Evolutionary conservation across 106 monocot genomes (phyloP), one percentile per base, ranked within the genome.

Genomic region (Iris macrosiphon): DNA sequence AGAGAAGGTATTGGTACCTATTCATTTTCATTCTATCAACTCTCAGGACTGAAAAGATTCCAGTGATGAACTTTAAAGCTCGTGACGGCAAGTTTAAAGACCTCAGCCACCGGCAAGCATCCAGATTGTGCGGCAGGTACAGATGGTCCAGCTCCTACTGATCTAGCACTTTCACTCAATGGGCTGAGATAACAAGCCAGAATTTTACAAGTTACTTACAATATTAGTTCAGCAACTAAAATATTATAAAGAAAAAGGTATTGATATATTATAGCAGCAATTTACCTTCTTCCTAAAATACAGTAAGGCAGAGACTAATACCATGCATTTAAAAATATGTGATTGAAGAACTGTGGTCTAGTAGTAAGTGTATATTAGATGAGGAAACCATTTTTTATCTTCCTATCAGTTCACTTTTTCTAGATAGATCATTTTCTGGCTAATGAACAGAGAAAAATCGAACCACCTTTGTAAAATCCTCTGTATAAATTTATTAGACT

Each of bases 31-130:
- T 50, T 54, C 44, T 46, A 20, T 70, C 49, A 61, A 30, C 51
- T n/a, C 21, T 40, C 57, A 3, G 63, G 40, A 40, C 72, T 55
- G 65, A 83, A 93, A 49, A 87, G 77, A 62, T 49, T 75, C 93
- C 87, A 93, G 51, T 84, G 70, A 52, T 87, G 76, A 49, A 87
- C 60, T 19, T 87, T 80, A 56, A 87, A 87, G 51, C 69, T 84
- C 17, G 83, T 63, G 44, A 83, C 71, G 16, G 80, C 83, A 34
- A 71, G 47, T 34, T 78, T 79, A 65, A 93, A 87, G 59, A 84
- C 70, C 59, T 80, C 87, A 29, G 76, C 40, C 22, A 77, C 60
- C 17, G 79, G 74, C 43, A 93, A 20, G 57, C 66, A 74, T 68
- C 87, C 92, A 18, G 77, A 65, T 40, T 63, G 69, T 11, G 48